These are phyloP conservation scores for Neocucurbitaria cava DNA, from an alignment of 2,329 filamentous ascomycete genomes.

Conservation along the genomic window DNA sequence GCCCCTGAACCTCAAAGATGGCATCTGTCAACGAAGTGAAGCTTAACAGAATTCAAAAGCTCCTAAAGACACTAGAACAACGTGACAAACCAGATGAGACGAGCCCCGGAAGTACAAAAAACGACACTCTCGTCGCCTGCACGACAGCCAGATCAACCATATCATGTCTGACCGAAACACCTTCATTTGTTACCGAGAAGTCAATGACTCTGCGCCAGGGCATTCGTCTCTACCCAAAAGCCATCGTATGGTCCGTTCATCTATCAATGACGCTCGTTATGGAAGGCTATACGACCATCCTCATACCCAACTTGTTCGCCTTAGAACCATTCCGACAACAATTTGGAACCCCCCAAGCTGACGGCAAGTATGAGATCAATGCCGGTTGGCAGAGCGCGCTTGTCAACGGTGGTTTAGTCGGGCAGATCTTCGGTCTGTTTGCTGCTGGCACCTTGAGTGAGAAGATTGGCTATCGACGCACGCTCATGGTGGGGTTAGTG, in stretches of 20 bases:
- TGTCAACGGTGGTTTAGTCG: slow-evolving; percentile 50
- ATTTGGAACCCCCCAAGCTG: slow-evolving; percentile 36
- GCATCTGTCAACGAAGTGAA: too few relatives aligned
- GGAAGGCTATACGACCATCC: slow-evolving; percentile 82
- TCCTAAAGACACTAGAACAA: too few relatives aligned
- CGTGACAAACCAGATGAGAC: too few relatives aligned
- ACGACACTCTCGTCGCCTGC: too few relatives aligned
- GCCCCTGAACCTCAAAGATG: too few relatives aligned
- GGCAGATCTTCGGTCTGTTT: slow-evolving; percentile 51
- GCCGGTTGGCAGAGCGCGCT: slow-evolving; percentile 52
- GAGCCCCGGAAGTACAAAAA: too few relatives aligned
- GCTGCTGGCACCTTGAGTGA: slow-evolving; percentile 51
- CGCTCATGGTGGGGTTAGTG: slow-evolving; percentile 18
- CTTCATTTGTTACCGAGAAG: slow-evolving; percentile 1
- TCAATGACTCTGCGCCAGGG: slow-evolving; percentile 67
- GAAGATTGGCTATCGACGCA: slow-evolving; percentile 41
- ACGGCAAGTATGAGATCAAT: slow-evolving; percentile 42
- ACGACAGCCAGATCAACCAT: too few relatives aligned
- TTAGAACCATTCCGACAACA: slow-evolving; percentile 49
- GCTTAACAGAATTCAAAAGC: too few relatives aligned
- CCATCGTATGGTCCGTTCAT: slow-evolving; percentile 79
- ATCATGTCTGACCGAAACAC: too few relatives aligned
- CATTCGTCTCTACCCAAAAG: slow-evolving; percentile 80
- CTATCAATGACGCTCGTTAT: slow-evolving; percentile 86
- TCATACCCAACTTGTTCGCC: slow-evolving; percentile 77